Base-by-base conservation (phyloP, 805 yeast genomes). In the Torulaspora maleeae region DNA sequence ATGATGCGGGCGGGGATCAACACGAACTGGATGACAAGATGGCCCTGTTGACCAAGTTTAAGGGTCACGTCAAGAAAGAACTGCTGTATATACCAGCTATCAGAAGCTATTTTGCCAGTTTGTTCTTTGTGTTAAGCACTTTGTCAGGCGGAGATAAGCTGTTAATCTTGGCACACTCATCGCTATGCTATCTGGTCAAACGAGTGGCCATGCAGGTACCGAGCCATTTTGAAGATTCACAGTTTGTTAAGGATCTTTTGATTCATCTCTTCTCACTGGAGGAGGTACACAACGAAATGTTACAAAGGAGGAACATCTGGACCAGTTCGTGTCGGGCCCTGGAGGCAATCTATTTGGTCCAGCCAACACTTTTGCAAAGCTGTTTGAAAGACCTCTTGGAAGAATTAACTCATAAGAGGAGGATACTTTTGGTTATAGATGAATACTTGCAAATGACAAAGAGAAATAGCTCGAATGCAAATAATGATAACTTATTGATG, bases 131-230 rank as follows among this genome's bases (percentile, higher is more conserved):
- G 2, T 29, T 49, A 34, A 41, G 41, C 22, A 25, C 41, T 27
- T 24, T 44, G 7, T 16, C 45, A 28, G 22, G 35, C 5, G 13
- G 35, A 7, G 22, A 35, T 3, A 52, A 50, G 27, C 30, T 59
- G 17, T n/a, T 51, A 3, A 16, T 47, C 1, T 47, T 63, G 12
- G 60, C 75, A 0, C 73, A 74, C 47, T 68, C 76, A 1, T 58
- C 76, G 24, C 53, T 74, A 15, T 72, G 76, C 49, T 74, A 75
- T 52, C 52, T 75, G 12, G 63, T 71, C 19, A 72, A 73, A 47
- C 60, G 79, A 8, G 65, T 71, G 6, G 67, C 71, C 19, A 64
- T 67, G 52, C 78, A 66, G 47, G 49, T 59, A 13, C 67, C 66
- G 9, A 43, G 49, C n/a, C 36, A 48, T 29, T 51, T 59, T 13